Conservation (phyloP, 192 early-diverging fungal genomes). For the Geranomyces variabilis region DNA sequence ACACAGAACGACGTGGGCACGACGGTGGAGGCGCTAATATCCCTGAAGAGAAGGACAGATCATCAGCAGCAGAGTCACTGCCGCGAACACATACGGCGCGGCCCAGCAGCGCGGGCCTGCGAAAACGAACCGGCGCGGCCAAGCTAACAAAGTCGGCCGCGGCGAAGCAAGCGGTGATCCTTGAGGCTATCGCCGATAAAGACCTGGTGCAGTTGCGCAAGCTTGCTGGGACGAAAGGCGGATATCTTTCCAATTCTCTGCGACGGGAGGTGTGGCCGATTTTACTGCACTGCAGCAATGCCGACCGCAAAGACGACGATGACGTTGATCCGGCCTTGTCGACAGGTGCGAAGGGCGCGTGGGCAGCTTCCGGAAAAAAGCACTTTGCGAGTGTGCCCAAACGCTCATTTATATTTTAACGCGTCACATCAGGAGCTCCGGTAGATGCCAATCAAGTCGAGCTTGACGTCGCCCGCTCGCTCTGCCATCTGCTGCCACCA, state of each 20-base stretch:
- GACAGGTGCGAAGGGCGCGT: background rate
- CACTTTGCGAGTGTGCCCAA: too few species aligned
- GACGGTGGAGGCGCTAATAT: too few species aligned
- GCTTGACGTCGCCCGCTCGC: constrained; percentile 40
- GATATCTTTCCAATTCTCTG: constrained; percentile 25
- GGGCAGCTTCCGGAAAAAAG: too few species aligned
- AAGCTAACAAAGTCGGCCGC: background rate
- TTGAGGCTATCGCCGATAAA: constrained; percentile 20
- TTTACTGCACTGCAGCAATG: constrained; percentile 29
- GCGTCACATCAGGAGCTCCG: background rate
- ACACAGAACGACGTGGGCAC: too few species aligned
- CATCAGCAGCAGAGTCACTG: too few species aligned
- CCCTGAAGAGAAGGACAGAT: too few species aligned
- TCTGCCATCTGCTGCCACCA: constrained; percentile 25
- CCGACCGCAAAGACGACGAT: background rate
- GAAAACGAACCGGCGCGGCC: too few species aligned
- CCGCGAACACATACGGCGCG: too few species aligned
- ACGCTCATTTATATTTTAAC: background rate
- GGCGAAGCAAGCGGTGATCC: constrained; percentile 20
- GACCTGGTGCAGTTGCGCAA: constrained; percentile 26
- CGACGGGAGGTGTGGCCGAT: constrained; percentile 31
- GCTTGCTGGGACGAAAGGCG: constrained; percentile 26
- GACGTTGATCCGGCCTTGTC: background rate
- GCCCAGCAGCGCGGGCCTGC: too few species aligned
- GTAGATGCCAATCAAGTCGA: constrained; percentile 30